Conservation (phyloP, 2,329 filamentous ascomycete genomes). For the Chlorencoelia australis region DNA sequence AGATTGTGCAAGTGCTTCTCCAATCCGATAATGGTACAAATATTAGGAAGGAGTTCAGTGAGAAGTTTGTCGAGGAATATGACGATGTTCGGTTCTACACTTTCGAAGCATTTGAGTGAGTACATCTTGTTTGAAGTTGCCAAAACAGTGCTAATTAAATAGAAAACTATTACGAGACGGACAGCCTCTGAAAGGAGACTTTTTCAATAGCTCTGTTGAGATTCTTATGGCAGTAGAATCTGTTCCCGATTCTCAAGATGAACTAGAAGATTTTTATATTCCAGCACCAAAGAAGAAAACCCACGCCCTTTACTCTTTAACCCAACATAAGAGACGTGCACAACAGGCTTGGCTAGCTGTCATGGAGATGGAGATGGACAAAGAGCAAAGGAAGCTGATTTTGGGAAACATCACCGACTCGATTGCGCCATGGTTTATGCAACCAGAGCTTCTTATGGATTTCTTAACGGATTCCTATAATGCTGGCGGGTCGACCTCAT, state of each 20-base stretch:
- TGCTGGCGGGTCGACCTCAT: conserved; percentile 71
- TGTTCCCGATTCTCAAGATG: conserved; percentile 55
- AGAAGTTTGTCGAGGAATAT: conserved; percentile 68
- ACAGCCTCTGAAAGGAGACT: conserved; percentile 16
- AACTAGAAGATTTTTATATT: conserved; percentile 60
- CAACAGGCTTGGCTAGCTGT: conserved; percentile 82
- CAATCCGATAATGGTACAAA: conserved; percentile 44
- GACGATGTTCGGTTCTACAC: conserved; percentile 82
- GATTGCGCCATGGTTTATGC: conserved; percentile 82
- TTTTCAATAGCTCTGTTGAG: conserved; percentile 49
- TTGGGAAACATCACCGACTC: conserved; percentile 65
- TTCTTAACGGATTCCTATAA: conserved; percentile 94
- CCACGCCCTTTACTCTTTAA: conserved; percentile 53
- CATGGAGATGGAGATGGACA: conserved; percentile 55
- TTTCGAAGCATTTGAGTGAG: conserved; percentile 63
- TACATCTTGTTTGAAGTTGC: conserved; percentile 12
- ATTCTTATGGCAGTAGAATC: conserved; percentile 59
- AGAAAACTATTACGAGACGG: conserved; percentile 29
- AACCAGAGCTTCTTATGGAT: conserved; percentile 85
- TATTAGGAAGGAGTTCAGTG: conserved; percentile 61
- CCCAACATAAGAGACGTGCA: conserved; percentile 66
- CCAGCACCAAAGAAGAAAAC: conserved; percentile 55
- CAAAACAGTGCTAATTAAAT: conserved; percentile 6
- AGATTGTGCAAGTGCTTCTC: conserved; percentile 54
- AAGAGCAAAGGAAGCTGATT: conserved; percentile 69